A percentile compares a stretch with the other conserved stretches of the same genome.
These are phyloP conservation scores for Friedmanniomyces endolithicus DNA, from an alignment of 495 filamentous ascomycete genomes.

Conservation along the genomic window DNA sequence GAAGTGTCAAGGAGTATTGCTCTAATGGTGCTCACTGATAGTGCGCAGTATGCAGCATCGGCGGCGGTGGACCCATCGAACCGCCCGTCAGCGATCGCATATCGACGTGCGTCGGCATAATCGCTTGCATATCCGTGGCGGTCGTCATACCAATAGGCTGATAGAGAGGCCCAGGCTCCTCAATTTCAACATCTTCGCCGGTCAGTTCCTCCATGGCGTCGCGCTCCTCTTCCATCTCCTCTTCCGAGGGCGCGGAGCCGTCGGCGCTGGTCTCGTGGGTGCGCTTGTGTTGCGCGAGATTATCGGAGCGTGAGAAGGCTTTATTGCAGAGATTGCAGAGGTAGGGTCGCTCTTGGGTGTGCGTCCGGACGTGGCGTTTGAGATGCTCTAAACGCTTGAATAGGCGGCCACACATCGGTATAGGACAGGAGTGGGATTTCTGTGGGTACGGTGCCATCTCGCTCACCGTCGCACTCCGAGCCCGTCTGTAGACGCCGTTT, in stretches of 20 bases:
- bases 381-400: slow-evolving; percentile 99
- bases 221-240: slow-evolving; percentile 56
- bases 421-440: slow-evolving; percentile 97
- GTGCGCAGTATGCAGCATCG: slow-evolving; percentile 7
- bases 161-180: neutral
- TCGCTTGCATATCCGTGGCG: neutral
- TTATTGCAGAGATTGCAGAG: slow-evolving; percentile 95
- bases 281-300: slow-evolving; percentile 95
- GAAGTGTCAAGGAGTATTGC: neutral
- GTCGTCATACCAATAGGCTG: slow-evolving; percentile 4
- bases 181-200: slow-evolving; percentile 37
- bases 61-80: slow-evolving; percentile 3
- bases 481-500: slow-evolving; percentile 67
- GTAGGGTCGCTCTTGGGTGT: slow-evolving; percentile 98
- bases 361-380: slow-evolving; percentile 97
- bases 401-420: slow-evolving; percentile 88
- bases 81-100: slow-evolving; percentile 7
- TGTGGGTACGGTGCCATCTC: slow-evolving; percentile 92
- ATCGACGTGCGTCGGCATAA: slow-evolving; percentile 15
- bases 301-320: slow-evolving; percentile 95
- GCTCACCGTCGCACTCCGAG: slow-evolving; percentile 90
- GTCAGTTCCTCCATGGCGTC: slow-evolving; percentile 65
- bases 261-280: slow-evolving; percentile 79
- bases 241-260: slow-evolving; percentile 53
- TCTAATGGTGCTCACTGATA: slow-evolving; percentile 2